phyloP scores from a whole-genome alignment of 2,329 filamentous ascomycete genomes.

The Arthrobotrys megalospora region DNA sequence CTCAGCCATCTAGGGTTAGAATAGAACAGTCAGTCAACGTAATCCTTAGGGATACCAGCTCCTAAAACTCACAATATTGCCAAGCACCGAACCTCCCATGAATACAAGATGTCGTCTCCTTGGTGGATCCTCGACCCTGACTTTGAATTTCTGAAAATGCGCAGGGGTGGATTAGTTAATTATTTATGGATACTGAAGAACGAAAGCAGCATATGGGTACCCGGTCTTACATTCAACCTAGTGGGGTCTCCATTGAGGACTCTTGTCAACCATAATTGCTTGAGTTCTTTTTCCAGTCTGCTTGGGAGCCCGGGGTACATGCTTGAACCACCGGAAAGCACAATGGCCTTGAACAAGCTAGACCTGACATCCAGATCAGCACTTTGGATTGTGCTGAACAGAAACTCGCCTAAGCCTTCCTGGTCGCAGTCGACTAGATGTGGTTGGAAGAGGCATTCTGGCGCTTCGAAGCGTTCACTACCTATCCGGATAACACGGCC shows the following conservation, averaged over 20 bases:
- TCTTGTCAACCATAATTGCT: conserved; percentile 96
- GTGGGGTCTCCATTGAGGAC: conserved; percentile 93
- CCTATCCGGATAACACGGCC: conserved; percentile 96
- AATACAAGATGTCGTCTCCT: conserved; percentile 99
- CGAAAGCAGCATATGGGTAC: background rate
- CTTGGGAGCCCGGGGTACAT: conserved; percentile 99
- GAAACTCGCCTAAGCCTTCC: conserved; percentile 93
- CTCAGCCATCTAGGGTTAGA: conserved; percentile 83
- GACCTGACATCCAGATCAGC: conserved; percentile 95
- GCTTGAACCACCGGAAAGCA: conserved; percentile 95
- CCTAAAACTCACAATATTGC: conserved; percentile 80
- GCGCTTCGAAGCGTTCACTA: conserved; percentile 96
- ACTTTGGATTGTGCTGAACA: conserved; percentile 98
- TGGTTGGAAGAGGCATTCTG: conserved; percentile 98
- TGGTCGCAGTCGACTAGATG: conserved; percentile 98
- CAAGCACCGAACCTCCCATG: conserved; percentile 93
- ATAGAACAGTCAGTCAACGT: background rate
- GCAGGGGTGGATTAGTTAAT: background rate
- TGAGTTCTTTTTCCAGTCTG: conserved; percentile 96
- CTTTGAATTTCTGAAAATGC: conserved; percentile 88
- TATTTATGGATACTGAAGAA: conserved; percentile 1
- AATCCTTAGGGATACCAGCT: background rate
- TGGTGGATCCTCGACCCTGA: conserved; percentile 97
- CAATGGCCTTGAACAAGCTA: conserved; percentile 96
- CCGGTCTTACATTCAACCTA: conserved; percentile 76